These are phyloP conservation scores for Lenzites betulinus DNA, from an alignment of 768 basidiomycete species.

Conservation along the genomic window DNA sequence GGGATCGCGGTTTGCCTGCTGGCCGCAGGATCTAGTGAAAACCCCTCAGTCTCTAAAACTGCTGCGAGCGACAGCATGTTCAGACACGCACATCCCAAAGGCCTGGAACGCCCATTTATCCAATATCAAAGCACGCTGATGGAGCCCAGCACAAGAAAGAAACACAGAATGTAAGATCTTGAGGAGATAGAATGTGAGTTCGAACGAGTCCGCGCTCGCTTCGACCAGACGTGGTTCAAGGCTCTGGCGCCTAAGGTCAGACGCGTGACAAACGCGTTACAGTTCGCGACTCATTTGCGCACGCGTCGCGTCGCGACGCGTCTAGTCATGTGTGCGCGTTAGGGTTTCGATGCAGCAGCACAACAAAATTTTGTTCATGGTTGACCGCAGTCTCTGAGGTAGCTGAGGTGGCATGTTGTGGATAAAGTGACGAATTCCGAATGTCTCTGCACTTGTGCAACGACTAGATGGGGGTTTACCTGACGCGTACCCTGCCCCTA, in stretches of 20 bases:
- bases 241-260: background rate
- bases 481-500: no score
- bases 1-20: conserved; percentile 68
- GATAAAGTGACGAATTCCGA: background rate
- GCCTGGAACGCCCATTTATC: conserved; percentile 30
- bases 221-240: conserved; percentile 3
- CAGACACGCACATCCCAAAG: conserved; percentile 20
- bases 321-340: background rate
- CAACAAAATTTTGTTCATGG: conserved; percentile 60
- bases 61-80: background rate
- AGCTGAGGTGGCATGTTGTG: background rate
- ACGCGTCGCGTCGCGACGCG: conserved; percentile 7
- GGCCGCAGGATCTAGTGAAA: conserved; percentile 68
- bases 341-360: background rate
- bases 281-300: conserved; percentile 13
- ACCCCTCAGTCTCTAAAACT: background rate
- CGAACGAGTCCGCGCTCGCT: no score
- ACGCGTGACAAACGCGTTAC: background rate
- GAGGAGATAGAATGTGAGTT: background rate
- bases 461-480: background rate
- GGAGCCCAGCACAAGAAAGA: background rate
- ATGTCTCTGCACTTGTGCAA: background rate
- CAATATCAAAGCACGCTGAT: background rate
- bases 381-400: conserved; percentile 66
- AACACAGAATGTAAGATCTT: background rate